Percentiles rank a stretch among this genome's conserved stretches.
phyloP scores from a whole-genome alignment of 1,139 yeast species.

The Suhomyces atakaporum region DNA sequence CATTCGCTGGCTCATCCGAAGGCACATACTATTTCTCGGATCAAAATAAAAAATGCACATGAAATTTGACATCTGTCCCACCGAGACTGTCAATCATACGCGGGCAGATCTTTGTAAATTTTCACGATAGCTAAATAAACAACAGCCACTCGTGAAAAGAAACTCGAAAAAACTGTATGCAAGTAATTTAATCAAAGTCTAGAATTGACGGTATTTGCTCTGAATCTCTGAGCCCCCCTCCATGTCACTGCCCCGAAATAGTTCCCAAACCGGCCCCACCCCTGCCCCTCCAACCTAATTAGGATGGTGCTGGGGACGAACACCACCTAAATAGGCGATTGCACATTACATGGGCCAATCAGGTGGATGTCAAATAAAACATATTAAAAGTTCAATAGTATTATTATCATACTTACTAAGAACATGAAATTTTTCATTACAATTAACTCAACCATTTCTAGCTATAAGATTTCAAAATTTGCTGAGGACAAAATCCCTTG shows the following conservation, averaged over 20 bases:
- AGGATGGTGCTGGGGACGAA: neutral
- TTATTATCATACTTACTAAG: too few species aligned
- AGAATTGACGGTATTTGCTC: constrained; percentile 2
- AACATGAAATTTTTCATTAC: too few species aligned
- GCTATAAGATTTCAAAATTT: too few species aligned
- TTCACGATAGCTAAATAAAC: neutral
- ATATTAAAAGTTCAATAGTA: too few species aligned
- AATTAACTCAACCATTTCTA: too few species aligned
- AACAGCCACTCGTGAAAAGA: neutral
- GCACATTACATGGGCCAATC: neutral
- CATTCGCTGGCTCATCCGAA: too few species aligned
- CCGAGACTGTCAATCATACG: neutral
- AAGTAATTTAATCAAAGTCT: neutral
- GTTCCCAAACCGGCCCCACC: constrained; percentile 3
- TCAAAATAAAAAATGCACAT: too few species aligned
- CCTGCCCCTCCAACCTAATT: constrained; percentile 8
- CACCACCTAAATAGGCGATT: neutral
- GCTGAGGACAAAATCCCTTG: too few species aligned
- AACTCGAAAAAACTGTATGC: constrained; percentile 1
- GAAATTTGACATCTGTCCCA: too few species aligned
- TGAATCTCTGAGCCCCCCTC: neutral
- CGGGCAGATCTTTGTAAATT: neutral
- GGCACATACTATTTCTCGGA: too few species aligned
- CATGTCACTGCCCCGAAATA: neutral
- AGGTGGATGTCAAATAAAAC: too few species aligned